Evolutionary conservation across 768 basidiomycete genomes (phyloP).

Genomic region (Rhodotorula diobovata): DNA sequence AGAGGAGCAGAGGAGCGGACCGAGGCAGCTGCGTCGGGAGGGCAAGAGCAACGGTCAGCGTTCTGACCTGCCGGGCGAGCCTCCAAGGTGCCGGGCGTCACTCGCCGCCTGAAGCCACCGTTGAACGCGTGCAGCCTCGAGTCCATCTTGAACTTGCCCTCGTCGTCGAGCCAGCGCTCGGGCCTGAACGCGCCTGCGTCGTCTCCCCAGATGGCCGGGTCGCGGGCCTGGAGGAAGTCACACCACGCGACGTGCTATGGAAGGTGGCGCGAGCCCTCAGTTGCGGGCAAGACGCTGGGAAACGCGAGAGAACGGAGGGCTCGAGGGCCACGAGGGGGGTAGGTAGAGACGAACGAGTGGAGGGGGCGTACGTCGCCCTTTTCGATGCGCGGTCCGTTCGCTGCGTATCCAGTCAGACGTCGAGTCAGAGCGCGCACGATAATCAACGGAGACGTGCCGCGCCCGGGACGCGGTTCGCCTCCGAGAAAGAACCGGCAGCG

Average conservation of each 20-base stretch:
- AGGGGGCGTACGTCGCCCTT: slow-evolving; percentile 8
- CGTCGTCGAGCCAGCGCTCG: slow-evolving; percentile 27
- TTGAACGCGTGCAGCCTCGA: slow-evolving; percentile 34
- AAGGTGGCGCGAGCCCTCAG: too few species aligned
- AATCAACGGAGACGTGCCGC: too few species aligned
- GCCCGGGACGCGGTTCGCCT: too few species aligned
- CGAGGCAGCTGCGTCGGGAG: neutral
- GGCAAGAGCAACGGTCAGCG: neutral
- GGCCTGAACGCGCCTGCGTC: slow-evolving; percentile 24
- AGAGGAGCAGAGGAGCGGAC: neutral
- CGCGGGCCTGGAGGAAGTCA: slow-evolving; percentile 23
- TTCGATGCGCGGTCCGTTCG: slow-evolving; percentile 17
- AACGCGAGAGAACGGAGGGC: neutral
- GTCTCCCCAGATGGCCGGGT: slow-evolving; percentile 18
- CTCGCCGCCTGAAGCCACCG: slow-evolving; percentile 15
- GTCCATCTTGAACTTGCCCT: slow-evolving; percentile 19
- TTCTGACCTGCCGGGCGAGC: neutral
- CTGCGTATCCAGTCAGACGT: too few species aligned
- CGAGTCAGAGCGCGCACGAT: too few species aligned
- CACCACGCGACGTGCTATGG: slow-evolving; percentile 5
- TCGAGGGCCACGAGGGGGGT: neutral
- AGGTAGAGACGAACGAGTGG: neutral
- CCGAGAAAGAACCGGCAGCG: neutral
- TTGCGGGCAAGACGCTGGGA: too few species aligned
- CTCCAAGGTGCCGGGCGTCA: neutral